Base-by-base conservation (phyloP, 2,329 filamentous ascomycete species). In the Cadophora gregata region DNA sequence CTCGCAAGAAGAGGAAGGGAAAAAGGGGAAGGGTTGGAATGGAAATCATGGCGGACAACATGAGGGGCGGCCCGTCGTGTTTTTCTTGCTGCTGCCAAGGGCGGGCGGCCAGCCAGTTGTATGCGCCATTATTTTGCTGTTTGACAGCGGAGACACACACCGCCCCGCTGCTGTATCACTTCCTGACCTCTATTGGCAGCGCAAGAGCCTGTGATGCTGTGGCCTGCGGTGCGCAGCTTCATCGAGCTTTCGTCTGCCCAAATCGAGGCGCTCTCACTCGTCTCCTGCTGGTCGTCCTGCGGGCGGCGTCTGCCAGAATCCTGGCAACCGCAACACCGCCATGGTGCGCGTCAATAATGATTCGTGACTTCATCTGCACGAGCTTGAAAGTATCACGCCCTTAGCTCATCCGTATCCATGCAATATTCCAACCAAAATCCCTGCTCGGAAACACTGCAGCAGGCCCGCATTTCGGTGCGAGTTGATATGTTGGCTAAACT, bases 401-500 rank as follows among this genome's bases (percentile, higher is more conserved):
- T 59, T 61, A 50, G 58, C 56, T 42, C 62, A 27, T 61, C 36
- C 48, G 31, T 45, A 60, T 51, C 56, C 65, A 50, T 60, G 63
- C 56, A 36, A 45, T 58, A 16, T 66, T 62, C 62, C 68, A 69
- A 66, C 66, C 67, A 70, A 38, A 42, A 64, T 27, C 66, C 65
- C 51, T 65, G 65, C 16, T 27, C 38, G 55, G 55, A 31, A 59
- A 64, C 48, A 50, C 56, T 66, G 65, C 59, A 62, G 64, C 21
- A 51, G 69, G 27, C 69, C 70, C 69, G 66, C 60, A 50, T 24
- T 67, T 67, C 19, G 25, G 10, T 61, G 65, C 56, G 19, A 47
- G 42, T 29, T 73, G 67, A 74, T 71, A 70, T 63, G 71, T 65
- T 62, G 66, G 66, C 47, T 67, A 69, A 69, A 62, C 27, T 64